These are phyloP conservation scores for Phascolomyces articulosus DNA, from an alignment of 371 early-diverging fungal species.

Conservation along the genomic window DNA sequence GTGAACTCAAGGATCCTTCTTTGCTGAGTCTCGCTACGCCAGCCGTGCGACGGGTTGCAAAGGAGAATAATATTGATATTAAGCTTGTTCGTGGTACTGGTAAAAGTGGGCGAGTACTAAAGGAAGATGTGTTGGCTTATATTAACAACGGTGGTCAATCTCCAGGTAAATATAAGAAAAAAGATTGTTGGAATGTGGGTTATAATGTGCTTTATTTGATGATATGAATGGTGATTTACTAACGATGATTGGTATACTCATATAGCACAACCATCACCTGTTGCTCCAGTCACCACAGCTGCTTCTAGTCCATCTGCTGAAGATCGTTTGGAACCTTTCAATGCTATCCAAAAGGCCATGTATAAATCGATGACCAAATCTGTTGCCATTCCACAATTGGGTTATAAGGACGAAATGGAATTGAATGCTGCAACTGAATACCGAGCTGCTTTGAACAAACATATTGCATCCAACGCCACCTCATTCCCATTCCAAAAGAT, in stretches of 20 bases:
- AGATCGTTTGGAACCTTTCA: constrained; percentile 57
- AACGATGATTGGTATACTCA: no score
- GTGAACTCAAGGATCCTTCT: constrained; percentile 17
- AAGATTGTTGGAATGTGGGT: no score
- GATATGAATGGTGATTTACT: no score
- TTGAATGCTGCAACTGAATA: constrained; percentile 71
- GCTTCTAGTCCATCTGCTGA: background rate
- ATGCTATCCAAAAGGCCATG: constrained; percentile 94
- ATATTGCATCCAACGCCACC: constrained; percentile 40
- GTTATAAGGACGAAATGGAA: constrained; percentile 90
- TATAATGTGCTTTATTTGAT: background rate
- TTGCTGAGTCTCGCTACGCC: constrained; percentile 75
- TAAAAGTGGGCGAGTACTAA: constrained; percentile 84
- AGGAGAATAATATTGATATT: constrained; percentile 81
- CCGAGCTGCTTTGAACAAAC: constrained; percentile 71
- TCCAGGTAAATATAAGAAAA: background rate
- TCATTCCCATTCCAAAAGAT: constrained; percentile 75
- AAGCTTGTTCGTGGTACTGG: constrained; percentile 77
- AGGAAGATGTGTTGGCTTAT: constrained; percentile 86
- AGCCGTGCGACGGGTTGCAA: constrained; percentile 90
- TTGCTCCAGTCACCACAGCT: background rate
- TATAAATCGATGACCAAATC: constrained; percentile 95
- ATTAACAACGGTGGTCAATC: constrained; percentile 21
- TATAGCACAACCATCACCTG: constrained; percentile 1
- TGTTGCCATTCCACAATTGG: constrained; percentile 92